phyloP scores from a whole-genome alignment of 768 basidiomycete species.

The Arthromyces matolae region DNA sequence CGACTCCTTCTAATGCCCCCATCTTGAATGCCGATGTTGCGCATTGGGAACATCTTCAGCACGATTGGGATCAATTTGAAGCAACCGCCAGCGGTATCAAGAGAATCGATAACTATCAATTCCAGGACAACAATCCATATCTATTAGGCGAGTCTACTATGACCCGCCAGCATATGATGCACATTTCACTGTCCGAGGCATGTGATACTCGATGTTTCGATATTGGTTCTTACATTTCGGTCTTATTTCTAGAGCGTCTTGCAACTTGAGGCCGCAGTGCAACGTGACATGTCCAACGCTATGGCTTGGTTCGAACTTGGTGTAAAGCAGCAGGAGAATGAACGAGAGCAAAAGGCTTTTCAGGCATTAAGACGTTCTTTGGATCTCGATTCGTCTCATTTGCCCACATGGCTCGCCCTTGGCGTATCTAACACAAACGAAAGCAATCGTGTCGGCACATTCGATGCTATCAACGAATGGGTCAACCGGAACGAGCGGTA shows the following conservation, averaged over 20 bases:
- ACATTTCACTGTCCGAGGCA: slow-evolving; percentile 41
- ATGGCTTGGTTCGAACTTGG: slow-evolving; percentile 89
- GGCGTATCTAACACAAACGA: slow-evolving; percentile 93
- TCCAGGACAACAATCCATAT: slow-evolving; percentile 79
- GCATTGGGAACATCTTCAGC: slow-evolving; percentile 67
- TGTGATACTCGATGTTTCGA: slow-evolving; percentile 7
- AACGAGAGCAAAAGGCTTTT: slow-evolving; percentile 88
- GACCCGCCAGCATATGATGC: slow-evolving; percentile 46
- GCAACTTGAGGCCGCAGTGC: slow-evolving; percentile 86
- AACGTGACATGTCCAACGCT: slow-evolving; percentile 67
- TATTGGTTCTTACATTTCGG: slow-evolving; percentile 14
- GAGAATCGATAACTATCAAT: slow-evolving; percentile 57
- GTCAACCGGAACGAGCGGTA: slow-evolving; percentile 61
- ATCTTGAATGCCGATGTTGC: slow-evolving; percentile 24
- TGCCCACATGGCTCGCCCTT: slow-evolving; percentile 86
- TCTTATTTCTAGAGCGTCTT: slow-evolving; percentile 63
- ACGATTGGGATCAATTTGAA: slow-evolving; percentile 80
- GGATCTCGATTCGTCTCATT: slow-evolving; percentile 72
- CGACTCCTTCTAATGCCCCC: slow-evolving; percentile 12
- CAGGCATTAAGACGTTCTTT: slow-evolving; percentile 78
- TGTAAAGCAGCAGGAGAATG: slow-evolving; percentile 96
- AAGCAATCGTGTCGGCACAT: slow-evolving; percentile 66
- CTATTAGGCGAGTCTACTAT: slow-evolving; percentile 54
- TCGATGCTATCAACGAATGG: slow-evolving; percentile 85
- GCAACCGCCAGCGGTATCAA: slow-evolving; percentile 65